phyloP scores from a whole-genome alignment of 1,284 basidiomycete species.

The Austroboletus olivaceoglutinosus region DNA sequence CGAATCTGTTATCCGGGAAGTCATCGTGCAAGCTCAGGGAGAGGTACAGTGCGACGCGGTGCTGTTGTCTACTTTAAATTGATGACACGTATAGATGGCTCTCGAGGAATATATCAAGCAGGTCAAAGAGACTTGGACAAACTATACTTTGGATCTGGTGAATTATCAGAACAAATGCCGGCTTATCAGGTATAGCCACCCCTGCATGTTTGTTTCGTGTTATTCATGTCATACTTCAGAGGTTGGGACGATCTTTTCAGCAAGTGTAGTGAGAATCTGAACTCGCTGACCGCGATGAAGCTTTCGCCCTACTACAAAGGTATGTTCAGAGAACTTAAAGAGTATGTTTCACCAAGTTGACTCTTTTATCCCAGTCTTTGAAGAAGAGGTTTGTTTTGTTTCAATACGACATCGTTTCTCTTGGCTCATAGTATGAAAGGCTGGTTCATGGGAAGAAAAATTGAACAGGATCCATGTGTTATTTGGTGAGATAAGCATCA shows the following conservation, averaged over 20 bases:
- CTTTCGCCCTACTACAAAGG: constrained; percentile 96
- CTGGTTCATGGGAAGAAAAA: constrained; percentile 92
- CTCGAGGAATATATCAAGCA: constrained; percentile 93
- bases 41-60: constrained; percentile 54
- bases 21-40: constrained; percentile 97
- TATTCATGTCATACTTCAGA: constrained; percentile 40
- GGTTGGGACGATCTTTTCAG: constrained; percentile 98
- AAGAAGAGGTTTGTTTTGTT: constrained; percentile 74
- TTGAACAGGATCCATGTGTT: constrained; percentile 93
- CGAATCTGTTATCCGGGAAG: constrained; percentile 87
- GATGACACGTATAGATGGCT: constrained; percentile 63
- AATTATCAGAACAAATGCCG: constrained; percentile 99
- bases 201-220: not conserved
- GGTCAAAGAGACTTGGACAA: constrained; percentile 97
- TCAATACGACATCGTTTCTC: not conserved
- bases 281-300: constrained; percentile 96
- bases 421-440: constrained; percentile 41
- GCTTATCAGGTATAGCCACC: constrained; percentile 68
- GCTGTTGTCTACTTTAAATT: not conserved
- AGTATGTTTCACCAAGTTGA: constrained; percentile 8
- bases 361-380: constrained; percentile 62
- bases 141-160: constrained; percentile 92
- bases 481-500: constrained; percentile 63
- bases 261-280: constrained; percentile 95
- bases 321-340: constrained; percentile 28